A percentile compares a stretch with the other conserved stretches of the same genome.
These are phyloP conservation scores for Carex littledalei DNA, from an alignment of 176 grass and related monocot species.

Conservation along the genomic window DNA sequence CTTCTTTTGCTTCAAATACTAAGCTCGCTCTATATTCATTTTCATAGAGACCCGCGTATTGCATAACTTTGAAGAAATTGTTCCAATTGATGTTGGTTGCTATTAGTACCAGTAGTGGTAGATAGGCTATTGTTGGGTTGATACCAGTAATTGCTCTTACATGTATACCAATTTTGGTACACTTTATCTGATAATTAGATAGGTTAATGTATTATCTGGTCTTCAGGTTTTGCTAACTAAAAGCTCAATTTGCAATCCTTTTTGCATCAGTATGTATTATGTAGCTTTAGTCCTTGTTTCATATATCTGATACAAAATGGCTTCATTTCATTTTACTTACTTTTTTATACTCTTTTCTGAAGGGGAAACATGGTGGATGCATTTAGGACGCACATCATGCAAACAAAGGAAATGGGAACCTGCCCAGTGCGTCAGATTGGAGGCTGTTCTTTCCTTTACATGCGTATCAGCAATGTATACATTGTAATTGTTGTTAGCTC, in stretches of 20 bases:
- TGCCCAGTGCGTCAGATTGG: constrained; percentile 90
- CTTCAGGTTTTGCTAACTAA: not conserved
- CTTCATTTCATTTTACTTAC: not conserved
- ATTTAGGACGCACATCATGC: constrained; percentile 95
- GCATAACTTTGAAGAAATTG: not conserved
- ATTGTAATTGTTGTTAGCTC: constrained; percentile 85
- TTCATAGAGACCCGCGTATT: not conserved
- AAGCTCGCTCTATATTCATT: not conserved
- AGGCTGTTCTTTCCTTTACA: constrained; percentile 89
- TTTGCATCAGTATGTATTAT: not conserved
- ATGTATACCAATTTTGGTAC: not conserved
- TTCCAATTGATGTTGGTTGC: not conserved
- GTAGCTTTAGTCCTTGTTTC: not conserved
- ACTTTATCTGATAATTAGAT: not conserved
- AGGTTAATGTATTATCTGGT: not conserved
- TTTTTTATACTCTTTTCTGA: not conserved
- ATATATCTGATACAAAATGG: not conserved
- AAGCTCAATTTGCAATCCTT: not conserved
- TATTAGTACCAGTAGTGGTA: not conserved
- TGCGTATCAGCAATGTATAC: constrained; percentile 95
- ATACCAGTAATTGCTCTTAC: not conserved
- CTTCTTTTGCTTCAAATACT: not conserved
- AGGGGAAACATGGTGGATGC: constrained; percentile 98
- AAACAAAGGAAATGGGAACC: constrained; percentile 87
- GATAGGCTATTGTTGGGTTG: not conserved